phyloP scores from a whole-genome alignment of 1,139 yeast genomes.

The Magnusiomyces ingens region DNA sequence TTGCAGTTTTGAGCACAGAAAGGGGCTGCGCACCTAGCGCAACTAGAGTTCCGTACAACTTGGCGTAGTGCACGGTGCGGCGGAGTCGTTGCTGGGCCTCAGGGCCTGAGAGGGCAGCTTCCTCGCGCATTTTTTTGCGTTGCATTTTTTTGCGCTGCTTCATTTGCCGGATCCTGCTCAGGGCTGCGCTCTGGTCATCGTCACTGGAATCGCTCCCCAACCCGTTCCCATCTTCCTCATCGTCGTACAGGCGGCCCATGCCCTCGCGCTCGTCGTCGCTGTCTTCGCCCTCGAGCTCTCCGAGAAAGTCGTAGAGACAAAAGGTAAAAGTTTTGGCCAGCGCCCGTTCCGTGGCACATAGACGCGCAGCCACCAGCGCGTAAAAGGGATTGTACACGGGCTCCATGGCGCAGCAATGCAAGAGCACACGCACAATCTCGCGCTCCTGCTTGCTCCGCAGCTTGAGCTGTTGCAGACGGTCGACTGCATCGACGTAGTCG shows the following conservation, averaged over 20 bases:
- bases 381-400: slow-evolving; percentile 86
- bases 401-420: slow-evolving; percentile 84
- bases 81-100: slow-evolving; percentile 38
- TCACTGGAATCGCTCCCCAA: slow-evolving; percentile 34
- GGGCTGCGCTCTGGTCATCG: slow-evolving; percentile 4
- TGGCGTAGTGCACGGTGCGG: slow-evolving; percentile 63
- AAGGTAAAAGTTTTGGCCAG: slow-evolving; percentile 82
- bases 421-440: slow-evolving; percentile 77
- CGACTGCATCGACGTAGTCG: slow-evolving; percentile 82
- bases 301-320: slow-evolving; percentile 80
- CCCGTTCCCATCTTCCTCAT: slow-evolving; percentile 49
- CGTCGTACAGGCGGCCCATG: slow-evolving; percentile 20
- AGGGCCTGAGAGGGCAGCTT: slow-evolving; percentile 7
- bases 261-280: slow-evolving; percentile 37
- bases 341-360: slow-evolving; percentile 61
- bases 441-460: slow-evolving; percentile 77
- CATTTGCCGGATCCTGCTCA: background rate
- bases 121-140: slow-evolving; percentile 21
- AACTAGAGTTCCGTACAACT: slow-evolving; percentile 68
- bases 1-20: slow-evolving; percentile 64
- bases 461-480: slow-evolving; percentile 70
- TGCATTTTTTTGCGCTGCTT: background rate
- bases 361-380: slow-evolving; percentile 67
- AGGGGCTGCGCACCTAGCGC: slow-evolving; percentile 68
- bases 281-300: slow-evolving; percentile 55